A percentile compares a stretch with the other conserved stretches of the same genome.
Conservation (phyloP, 108 stramenopile species). For the Stephanodiscus triporus region DNA sequence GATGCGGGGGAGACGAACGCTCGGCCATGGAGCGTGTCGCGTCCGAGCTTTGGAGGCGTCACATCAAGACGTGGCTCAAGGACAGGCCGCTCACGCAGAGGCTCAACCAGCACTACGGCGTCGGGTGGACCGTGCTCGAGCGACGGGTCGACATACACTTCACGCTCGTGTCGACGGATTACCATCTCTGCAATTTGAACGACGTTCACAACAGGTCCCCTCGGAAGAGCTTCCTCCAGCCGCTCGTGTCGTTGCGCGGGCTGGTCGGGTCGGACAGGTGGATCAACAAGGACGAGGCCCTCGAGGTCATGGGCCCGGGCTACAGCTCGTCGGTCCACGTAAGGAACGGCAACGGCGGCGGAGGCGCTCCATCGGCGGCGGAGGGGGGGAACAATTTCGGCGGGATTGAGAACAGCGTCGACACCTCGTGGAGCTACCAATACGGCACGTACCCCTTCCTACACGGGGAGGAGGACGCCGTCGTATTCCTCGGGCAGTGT, state of each 20-base stretch:
- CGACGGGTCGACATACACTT: slow-evolving; percentile 72
- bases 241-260: slow-evolving; percentile 31
- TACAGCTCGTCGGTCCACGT: slow-evolving; percentile 44
- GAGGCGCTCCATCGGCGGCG: background rate
- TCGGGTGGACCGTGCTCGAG: slow-evolving; percentile 52
- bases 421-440: slow-evolving; percentile 72
- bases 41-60: slow-evolving; percentile 38
- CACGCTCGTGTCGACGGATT: slow-evolving; percentile 72
- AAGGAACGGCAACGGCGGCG: slow-evolving; percentile 21
- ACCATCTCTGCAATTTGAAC: slow-evolving; percentile 62
- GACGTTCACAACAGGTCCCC: slow-evolving; percentile 27
- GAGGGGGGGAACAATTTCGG: slow-evolving; percentile 30
- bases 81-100: slow-evolving; percentile 27
- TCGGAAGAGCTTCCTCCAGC: slow-evolving; percentile 43
- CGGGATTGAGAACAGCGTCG: slow-evolving; percentile 57
- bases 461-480: slow-evolving; percentile 57
- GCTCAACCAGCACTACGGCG: slow-evolving; percentile 49
- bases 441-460: slow-evolving; percentile 74
- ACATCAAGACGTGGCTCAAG: slow-evolving; percentile 53
- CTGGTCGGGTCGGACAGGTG: slow-evolving; percentile 33
- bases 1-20: slow-evolving; percentile 19
- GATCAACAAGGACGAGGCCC: slow-evolving; percentile 27
- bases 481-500: slow-evolving; percentile 74
- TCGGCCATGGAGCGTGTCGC: slow-evolving; percentile 45
- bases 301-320: slow-evolving; percentile 38